A percentile compares a stretch with the other conserved stretches of the same genome.
Evolutionary conservation across 2,329 filamentous ascomycete species (phyloP).

Genomic region (Aspergillus pseudoviridinutans): DNA sequence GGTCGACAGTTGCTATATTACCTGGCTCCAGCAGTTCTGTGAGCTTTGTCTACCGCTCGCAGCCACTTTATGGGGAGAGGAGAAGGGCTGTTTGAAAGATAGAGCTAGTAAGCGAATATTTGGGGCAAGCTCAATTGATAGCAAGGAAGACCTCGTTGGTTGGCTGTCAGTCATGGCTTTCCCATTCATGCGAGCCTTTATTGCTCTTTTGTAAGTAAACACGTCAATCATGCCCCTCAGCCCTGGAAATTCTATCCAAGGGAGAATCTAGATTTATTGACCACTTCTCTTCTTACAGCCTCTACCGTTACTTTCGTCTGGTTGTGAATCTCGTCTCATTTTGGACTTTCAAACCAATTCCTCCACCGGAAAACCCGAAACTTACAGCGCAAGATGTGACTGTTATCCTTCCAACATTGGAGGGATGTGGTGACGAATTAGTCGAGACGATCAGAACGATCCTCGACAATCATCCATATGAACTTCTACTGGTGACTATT

Average conservation of each 20-base stretch:
- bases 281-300: constrained; percentile 47
- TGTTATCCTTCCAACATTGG: constrained; percentile 89
- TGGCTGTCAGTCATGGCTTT: constrained; percentile 30
- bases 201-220: constrained; percentile 39
- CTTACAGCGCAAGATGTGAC: constrained; percentile 82
- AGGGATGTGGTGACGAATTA: constrained; percentile 79
- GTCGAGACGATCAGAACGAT: constrained; percentile 67
- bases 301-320: constrained; percentile 82
- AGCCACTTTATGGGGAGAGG: not conserved
- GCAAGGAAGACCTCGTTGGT: constrained; percentile 1
- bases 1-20: not conserved
- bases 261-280: constrained; percentile 5
- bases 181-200: constrained; percentile 38
- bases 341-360: constrained; percentile 81
- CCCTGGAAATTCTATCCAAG: not conserved
- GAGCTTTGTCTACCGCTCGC: not conserved
- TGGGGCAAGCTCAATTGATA: not conserved
- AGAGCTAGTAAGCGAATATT: not conserved
- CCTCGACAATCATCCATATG: constrained; percentile 54
- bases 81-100: not conserved
- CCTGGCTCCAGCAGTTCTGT: not conserved
- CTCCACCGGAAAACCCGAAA: constrained; percentile 74
- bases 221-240: constrained; percentile 6
- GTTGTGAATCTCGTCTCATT: constrained; percentile 82
- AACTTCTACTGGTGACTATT: constrained; percentile 82